Base-by-base conservation (phyloP, 306 rosid genomes). In the Potentilla sterilis region DNA sequence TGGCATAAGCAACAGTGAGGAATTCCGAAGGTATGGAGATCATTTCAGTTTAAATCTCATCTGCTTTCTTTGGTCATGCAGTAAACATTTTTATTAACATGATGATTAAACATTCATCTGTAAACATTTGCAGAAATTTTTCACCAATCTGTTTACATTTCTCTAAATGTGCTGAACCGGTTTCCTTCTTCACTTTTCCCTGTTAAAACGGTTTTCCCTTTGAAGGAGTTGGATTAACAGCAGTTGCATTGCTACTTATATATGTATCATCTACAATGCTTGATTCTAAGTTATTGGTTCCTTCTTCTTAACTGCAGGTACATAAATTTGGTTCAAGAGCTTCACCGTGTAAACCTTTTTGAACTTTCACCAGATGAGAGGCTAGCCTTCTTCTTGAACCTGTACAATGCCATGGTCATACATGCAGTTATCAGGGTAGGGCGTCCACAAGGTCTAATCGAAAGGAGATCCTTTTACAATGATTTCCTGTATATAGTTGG, bases 331-430 rank as follows among this genome's bases (percentile, higher is more conserved):
- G 80, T 84, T 4, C 84, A 77, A 81, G 97, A 92, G 72, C 89
- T 96, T 64, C 99, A 96, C 77, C 87, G 99, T 32, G 52, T 89
- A 70, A 85, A 89, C 86, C 88, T 92, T 4, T 18, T 47, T n/a
- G 88, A 86, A 43, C 90, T 96, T 75, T 81, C 93, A 7, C 82
- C 79, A 57, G 80, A 89, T 77, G 96, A 89, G 83, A 90, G 77
- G 83, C 88, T 92, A 64, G 90, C 99, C 13, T 86, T 92, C 85
- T 96, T 92, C 87, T 61, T 96, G 79, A 92, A 96, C 90, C 78
- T 96, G 81, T 90, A 91, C 81, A 96, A 96, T 83, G 99, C 97
- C 38, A 96, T 92, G 98, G 93, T 89, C 43, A 92, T 96, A 75
- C 99, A 96, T 85, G 97, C 92, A 6, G 70, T 90, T 32, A 89